Evolutionary conservation across 768 basidiomycete species (phyloP).

Genomic region (Saitozyma sp.): DNA sequence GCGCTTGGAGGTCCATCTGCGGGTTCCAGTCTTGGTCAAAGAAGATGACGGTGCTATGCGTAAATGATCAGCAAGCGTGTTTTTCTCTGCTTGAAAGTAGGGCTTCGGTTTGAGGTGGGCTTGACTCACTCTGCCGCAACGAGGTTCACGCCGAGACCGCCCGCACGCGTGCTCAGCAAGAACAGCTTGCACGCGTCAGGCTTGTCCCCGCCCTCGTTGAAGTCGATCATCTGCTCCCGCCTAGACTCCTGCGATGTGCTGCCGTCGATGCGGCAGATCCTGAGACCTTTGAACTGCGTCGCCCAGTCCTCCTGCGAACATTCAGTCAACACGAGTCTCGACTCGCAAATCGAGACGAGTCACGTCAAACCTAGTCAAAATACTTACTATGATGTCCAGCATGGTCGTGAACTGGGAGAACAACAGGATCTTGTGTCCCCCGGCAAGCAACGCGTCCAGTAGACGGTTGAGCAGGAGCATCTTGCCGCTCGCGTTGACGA

Average conservation of each 20-base stretch:
- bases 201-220: slow-evolving; percentile 70
- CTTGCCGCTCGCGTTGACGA: slow-evolving; percentile 87
- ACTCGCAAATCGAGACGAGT: neutral
- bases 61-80: too few relatives aligned
- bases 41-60: slow-evolving; percentile 72
- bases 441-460: slow-evolving; percentile 73
- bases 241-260: slow-evolving; percentile 75
- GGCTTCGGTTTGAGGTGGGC: neutral
- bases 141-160: slow-evolving; percentile 91
- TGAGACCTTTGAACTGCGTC: slow-evolving; percentile 74
- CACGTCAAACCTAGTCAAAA: slow-evolving; percentile 24
- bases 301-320: slow-evolving; percentile 74
- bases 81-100: neutral
- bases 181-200: slow-evolving; percentile 54
- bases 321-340: neutral
- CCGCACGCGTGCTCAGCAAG: slow-evolving; percentile 90
- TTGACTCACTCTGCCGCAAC: slow-evolving; percentile 49
- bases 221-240: slow-evolving; percentile 77
- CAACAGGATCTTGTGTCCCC: slow-evolving; percentile 75
- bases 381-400: slow-evolving; percentile 90
- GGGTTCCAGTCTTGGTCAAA: slow-evolving; percentile 75
- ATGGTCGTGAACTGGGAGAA: slow-evolving; percentile 89
- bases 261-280: slow-evolving; percentile 89
- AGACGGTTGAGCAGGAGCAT: slow-evolving; percentile 94
- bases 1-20: slow-evolving; percentile 94